Evolutionary conservation across 2,329 filamentous ascomycete species (phyloP).

Genomic region (Hypoxylon sp.): DNA sequence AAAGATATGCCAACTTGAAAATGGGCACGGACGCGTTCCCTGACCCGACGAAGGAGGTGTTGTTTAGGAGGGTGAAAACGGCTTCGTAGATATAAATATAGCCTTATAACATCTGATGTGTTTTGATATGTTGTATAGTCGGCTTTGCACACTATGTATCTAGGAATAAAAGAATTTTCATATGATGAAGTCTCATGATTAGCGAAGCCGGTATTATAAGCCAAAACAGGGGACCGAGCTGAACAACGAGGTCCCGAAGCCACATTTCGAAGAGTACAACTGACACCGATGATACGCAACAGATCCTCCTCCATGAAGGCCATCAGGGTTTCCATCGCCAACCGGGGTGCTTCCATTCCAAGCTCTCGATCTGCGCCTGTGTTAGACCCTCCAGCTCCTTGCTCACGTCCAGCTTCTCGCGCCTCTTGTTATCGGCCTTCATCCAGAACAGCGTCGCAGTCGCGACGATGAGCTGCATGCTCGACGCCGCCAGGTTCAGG

Average conservation of each 20-base stretch:
- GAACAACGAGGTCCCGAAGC: background rate
- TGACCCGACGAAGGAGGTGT: slow-evolving; percentile 40
- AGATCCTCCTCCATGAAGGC: background rate
- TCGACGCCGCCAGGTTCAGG: slow-evolving; percentile 71
- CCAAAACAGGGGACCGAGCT: background rate
- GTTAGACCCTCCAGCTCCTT: slow-evolving; percentile 64
- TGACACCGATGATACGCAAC: background rate
- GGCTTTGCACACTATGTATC: background rate
- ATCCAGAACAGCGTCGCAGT: slow-evolving; percentile 69
- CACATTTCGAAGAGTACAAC: background rate
- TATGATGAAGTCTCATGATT: background rate
- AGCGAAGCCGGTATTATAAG: background rate
- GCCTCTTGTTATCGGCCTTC: slow-evolving; percentile 68
- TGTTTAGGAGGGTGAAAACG: slow-evolving; percentile 37
- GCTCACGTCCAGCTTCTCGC: slow-evolving; percentile 64
- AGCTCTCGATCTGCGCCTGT: slow-evolving; percentile 63
- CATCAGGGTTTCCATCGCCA: slow-evolving; percentile 67
- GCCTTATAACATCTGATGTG: too few relatives aligned
- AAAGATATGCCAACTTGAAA: slow-evolving; percentile 39
- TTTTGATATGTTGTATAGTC: slow-evolving; percentile 7
- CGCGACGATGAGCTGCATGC: slow-evolving; percentile 63
- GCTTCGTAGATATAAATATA: slow-evolving; percentile 2
- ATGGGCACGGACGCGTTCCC: slow-evolving; percentile 33
- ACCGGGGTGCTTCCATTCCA: slow-evolving; percentile 72
- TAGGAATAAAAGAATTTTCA: background rate